These are phyloP conservation scores for Xylaria sp. DNA, from an alignment of 2,329 filamentous ascomycete species.

Conservation along the genomic window DNA sequence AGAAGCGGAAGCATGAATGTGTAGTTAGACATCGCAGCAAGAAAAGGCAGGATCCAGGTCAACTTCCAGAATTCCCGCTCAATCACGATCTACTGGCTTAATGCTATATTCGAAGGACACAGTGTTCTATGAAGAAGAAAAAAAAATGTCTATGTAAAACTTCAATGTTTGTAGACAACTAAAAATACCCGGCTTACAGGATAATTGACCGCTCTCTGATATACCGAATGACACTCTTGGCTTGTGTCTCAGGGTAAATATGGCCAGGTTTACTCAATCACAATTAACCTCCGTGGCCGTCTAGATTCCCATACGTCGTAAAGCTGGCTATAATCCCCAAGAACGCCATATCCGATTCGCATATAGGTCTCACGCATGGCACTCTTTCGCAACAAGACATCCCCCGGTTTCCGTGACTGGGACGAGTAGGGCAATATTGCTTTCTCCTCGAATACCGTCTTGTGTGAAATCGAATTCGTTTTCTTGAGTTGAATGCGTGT, in stretches of 20 bases:
- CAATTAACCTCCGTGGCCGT: neutral
- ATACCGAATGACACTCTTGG: neutral
- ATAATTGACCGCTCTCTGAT: neutral
- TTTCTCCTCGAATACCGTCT: no score
- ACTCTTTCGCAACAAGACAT: no score
- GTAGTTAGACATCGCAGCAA: no score
- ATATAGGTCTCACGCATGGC: neutral
- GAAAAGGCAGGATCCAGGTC: neutral
- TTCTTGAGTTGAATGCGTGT: no score
- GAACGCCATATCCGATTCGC: neutral
- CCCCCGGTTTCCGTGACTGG: no score
- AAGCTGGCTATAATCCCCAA: neutral
- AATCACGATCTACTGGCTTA: neutral
- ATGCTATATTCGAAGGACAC: neutral
- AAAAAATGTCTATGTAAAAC: neutral
- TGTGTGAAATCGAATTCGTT: no score
- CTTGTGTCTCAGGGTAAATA: neutral
- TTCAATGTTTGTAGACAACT: no score
- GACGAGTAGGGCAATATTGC: no score
- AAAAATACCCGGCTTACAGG: no score
- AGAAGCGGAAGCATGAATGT: no score
- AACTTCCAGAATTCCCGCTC: neutral
- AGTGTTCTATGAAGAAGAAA: neutral
- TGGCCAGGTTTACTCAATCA: neutral
- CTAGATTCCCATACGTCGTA: neutral